These are phyloP conservation scores for Rutstroemia sydowiana DNA, from an alignment of 2,329 filamentous ascomycete species.

Conservation along the genomic window DNA sequence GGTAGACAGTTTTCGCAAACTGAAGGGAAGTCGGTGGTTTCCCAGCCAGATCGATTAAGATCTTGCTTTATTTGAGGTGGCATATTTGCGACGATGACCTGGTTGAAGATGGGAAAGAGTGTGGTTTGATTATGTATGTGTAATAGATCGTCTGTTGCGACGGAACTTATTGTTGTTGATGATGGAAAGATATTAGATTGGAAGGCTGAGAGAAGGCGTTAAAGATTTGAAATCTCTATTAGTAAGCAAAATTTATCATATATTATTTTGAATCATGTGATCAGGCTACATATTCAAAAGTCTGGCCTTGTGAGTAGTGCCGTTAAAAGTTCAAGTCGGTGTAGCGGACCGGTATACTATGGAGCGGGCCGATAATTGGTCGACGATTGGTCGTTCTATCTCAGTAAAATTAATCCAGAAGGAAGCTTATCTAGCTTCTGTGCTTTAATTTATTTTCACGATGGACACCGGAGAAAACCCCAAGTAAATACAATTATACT, in stretches of 20 bases:
- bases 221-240: neutral
- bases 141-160: neutral
- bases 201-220: conserved; percentile 1
- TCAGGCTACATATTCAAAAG: neutral
- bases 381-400: no score
- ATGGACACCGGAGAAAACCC: no score
- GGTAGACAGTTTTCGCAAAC: conserved; percentile 89
- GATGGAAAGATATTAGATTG: neutral
- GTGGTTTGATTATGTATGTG: neutral
- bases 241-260: neutral
- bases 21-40: conserved; percentile 83
- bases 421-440: no score
- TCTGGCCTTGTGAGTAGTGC: no score
- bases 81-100: conserved; percentile 41
- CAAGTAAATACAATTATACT: no score
- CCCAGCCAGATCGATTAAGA: conserved; percentile 91
- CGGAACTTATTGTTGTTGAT: neutral
- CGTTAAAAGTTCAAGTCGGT: no score
- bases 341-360: no score
- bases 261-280: neutral
- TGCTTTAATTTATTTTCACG: no score
- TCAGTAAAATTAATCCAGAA: no score
- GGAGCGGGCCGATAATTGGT: no score
- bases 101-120: neutral
- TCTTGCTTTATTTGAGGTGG: conserved; percentile 94